Evolutionary conservation across 495 filamentous ascomycete species (phyloP), one percentile per base, ranked within the genome.

Genomic region (Cercophora sp.): DNA sequence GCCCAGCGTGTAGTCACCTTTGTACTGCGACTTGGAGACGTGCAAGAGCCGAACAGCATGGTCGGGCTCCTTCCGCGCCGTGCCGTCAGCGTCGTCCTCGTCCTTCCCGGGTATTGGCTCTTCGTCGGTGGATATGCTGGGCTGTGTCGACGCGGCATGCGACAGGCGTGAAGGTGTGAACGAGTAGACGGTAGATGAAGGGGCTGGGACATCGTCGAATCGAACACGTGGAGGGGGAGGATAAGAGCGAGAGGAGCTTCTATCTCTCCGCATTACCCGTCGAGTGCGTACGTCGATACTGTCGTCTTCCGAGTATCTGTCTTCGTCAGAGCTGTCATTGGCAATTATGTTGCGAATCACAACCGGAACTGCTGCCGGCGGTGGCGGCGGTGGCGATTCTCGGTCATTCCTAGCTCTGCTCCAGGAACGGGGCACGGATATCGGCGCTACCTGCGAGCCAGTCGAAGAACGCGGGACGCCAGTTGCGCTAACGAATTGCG

Each of bases 21-120:
- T 27, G 22, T 45, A 45, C 15, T 45, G 42, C 19, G 42, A 45
- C 42, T 45, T 8, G n/a, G 19, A 15, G 20, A 45, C 24, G n/a
- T 45, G 23, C 15, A 18, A 39, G 15, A 39, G 35, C 5, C 35
- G 35, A 18, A 39, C 15, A 15, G 35, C 35, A 39, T 39, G 35
- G 35, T 39, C 35, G 5, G 35, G 35, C 8, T 39, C 35, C 15
- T 15, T 39, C 35, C 35, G 6, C 5, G 35, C 8, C 8, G 8
- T 18, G 18, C 35, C 35, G 8, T 15, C 15, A 18, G 35, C 15
- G 35, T 39, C 35, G 15, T 39, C 35, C 35, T 39, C 35, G 35
- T 8, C 5, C 15, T 39, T 39, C 5, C 35, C 35, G 6, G 35
- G 8, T 18, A 39, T 18, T 15, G 35, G 15, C 15, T 39, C 35